Conservation (phyloP, 2,329 filamentous ascomycete genomes). For the Tolypocladium ophioglossoides region DNA sequence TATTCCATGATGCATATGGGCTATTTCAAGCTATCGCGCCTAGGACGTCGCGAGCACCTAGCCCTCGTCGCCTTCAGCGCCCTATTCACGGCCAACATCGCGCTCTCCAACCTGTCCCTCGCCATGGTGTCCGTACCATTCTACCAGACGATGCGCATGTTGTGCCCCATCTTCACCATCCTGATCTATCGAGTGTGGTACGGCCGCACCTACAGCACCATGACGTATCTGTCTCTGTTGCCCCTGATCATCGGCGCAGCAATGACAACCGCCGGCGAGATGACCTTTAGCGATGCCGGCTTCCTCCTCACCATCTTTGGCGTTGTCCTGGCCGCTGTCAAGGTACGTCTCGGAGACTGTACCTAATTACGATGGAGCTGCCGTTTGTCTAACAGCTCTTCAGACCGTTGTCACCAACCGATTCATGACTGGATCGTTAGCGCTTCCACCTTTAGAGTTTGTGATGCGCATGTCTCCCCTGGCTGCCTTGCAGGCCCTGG, state of each 20-base stretch:
- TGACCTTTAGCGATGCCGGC: constrained; percentile 48
- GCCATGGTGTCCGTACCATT: constrained; percentile 54
- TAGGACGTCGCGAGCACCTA: constrained; percentile 41
- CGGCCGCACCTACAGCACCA: constrained; percentile 39
- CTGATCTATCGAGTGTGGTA: constrained; percentile 49
- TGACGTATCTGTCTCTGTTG: constrained; percentile 48
- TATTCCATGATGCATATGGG: constrained; percentile 39
- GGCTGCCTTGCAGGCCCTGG: constrained; percentile 43
- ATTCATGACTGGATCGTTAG: constrained; percentile 50
- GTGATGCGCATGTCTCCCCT: constrained; percentile 53
- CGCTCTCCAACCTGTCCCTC: constrained; percentile 53
- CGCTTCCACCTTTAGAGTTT: constrained; percentile 47
- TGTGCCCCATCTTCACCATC: constrained; percentile 51
- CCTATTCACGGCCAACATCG: constrained; percentile 53
- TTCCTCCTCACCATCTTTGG: constrained; percentile 44
- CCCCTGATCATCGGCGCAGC: constrained; percentile 50
- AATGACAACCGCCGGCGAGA: constrained; percentile 51
- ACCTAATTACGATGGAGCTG: neutral
- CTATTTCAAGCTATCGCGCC: constrained; percentile 39
- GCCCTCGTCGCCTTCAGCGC: constrained; percentile 48
- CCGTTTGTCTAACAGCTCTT: constrained; percentile 7
- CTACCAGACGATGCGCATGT: constrained; percentile 53
- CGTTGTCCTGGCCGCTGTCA: constrained; percentile 42
- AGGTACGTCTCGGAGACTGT: constrained; percentile 24
- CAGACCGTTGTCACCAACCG: constrained; percentile 52